phyloP scores from a whole-genome alignment of 2,329 filamentous ascomycete species.

The Myriosclerotinia scirpicola region DNA sequence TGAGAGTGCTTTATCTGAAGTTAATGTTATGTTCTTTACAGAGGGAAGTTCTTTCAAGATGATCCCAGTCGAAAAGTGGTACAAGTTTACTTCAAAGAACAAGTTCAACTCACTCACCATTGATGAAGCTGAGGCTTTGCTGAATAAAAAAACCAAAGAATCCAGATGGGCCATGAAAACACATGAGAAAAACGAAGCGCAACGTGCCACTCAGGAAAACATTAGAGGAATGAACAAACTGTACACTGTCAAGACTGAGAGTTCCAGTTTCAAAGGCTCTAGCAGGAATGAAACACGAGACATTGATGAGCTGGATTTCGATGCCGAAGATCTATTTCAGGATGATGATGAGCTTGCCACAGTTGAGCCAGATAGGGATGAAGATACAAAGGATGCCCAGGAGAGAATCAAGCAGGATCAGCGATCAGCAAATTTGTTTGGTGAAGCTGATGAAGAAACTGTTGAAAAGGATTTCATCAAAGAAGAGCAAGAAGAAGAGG shows the following conservation, averaged over 20 bases:
- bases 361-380: conserved; percentile 76
- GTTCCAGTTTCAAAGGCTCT: conserved; percentile 59
- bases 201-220: conserved; percentile 59
- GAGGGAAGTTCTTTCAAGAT: conserved; percentile 72
- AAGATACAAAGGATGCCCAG: conserved; percentile 71
- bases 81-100: conserved; percentile 80
- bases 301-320: conserved; percentile 67
- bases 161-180: conserved; percentile 79
- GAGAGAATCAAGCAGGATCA: conserved; percentile 76
- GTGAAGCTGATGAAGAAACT: conserved; percentile 65
- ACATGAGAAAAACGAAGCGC: conserved; percentile 56
- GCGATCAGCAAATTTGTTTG: conserved; percentile 82
- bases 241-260: conserved; percentile 64
- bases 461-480: conserved; percentile 70
- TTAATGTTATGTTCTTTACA: conserved; percentile 77
- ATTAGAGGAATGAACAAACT: conserved; percentile 52
- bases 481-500: conserved; percentile 69
- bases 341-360: conserved; percentile 81
- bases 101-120: conserved; percentile 75
- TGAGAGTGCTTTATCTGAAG: conserved; percentile 82
- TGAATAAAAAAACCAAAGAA: conserved; percentile 74
- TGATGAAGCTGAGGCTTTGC: conserved; percentile 81
- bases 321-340: conserved; percentile 73
- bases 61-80: conserved; percentile 94
- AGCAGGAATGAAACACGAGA: conserved; percentile 66